Evolutionary conservation across 2,329 filamentous ascomycete species (phyloP), one percentile per base, ranked within the genome.

Genomic region (Ceratocystis cubensis): DNA sequence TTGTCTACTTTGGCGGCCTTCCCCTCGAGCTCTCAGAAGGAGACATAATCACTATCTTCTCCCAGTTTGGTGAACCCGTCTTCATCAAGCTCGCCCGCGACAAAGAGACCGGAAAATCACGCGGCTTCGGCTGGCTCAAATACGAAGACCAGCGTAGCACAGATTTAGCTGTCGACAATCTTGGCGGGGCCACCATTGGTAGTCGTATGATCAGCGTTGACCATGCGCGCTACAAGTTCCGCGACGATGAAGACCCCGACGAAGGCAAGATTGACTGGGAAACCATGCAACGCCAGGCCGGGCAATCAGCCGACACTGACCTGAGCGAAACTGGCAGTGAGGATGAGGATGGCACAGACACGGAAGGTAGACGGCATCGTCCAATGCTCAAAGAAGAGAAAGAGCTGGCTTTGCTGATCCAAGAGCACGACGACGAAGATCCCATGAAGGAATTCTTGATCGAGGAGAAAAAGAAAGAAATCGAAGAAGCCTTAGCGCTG

Each of bases 101-200:
- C 80, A 94, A 94, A 74, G 95, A 97, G 74, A 95, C 92, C 0
- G 94, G 94, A 69, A 96, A 96, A 77, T 95, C 89, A 69, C 88
- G 88, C 70, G 94, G 94, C 0, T 99, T 97, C 74, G 91, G 88
- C 2, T 99, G 95, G 82, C 82, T 99, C 67, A 99, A 99, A 74
- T 99, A 97, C 76, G 94, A 99, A 75, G 93, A 99, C 76, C 94
- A 99, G 78, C 83, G 93, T 71, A 96, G 92, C 77, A 95, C 90
- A 69, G 93, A 97, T 76, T 79, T 99, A 53, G 94, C 95, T 0
- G 95, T 99, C 8, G 94, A 99, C 77, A 99, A 99, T 75, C 78
- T 99, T 4, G 89, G 91, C 48, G 94, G 94, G 41, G 88, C 92
- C 7, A 88, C 86, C 37, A 86, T 99, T 20, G 80, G 89, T 73